Evolutionary conservation across 257 asterid species (phyloP).

Genomic region (Solanum gandarillasii): DNA sequence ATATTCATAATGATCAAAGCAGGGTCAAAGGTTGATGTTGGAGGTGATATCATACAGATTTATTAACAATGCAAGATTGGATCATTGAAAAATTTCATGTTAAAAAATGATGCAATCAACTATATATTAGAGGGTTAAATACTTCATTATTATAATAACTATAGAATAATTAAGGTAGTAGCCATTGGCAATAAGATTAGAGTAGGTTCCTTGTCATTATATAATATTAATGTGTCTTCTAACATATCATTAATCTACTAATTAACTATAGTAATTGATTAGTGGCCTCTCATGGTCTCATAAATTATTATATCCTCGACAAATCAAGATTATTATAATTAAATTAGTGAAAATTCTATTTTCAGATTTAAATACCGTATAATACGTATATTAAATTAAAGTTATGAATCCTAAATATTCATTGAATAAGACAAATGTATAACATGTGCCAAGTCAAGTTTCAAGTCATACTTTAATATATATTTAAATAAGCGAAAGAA

Average conservation of each 20-base stretch:
- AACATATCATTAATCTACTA: too few species aligned
- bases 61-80: not conserved
- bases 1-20: not conserved
- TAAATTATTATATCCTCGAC: too few species aligned
- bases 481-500: not conserved
- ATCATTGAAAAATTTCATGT: not conserved
- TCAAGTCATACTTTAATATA: not conserved
- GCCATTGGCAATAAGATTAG: not conserved
- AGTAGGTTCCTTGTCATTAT: not conserved
- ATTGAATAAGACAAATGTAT: not conserved
- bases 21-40: not conserved
- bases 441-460: not conserved
- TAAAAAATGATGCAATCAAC: not conserved
- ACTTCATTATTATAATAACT: not conserved
- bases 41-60: not conserved
- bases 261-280: not conserved
- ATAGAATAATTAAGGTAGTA: not conserved
- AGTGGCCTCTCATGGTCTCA: not conserved
- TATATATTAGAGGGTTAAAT: not conserved
- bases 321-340: not conserved
- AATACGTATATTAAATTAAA: too few species aligned
- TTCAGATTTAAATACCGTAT: accelerated
- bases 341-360: not conserved
- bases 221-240: too few species aligned
- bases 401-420: not conserved